Evolutionary conservation across 768 basidiomycete species (phyloP), one percentile per base, ranked within the genome.

Genomic region (Roridomyces roridus): DNA sequence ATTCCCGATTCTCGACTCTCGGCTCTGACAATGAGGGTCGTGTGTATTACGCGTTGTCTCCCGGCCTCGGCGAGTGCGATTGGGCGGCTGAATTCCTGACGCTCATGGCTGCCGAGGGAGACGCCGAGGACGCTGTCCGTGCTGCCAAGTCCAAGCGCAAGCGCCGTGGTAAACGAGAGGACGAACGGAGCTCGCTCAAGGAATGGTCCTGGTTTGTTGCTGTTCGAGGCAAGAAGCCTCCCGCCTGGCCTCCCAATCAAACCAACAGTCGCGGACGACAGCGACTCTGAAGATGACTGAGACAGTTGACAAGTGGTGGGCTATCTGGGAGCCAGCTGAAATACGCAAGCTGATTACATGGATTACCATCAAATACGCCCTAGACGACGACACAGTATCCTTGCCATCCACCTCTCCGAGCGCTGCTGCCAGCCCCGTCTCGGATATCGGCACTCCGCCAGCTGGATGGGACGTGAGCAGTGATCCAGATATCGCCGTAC

Each of bases 151-250:
- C 70, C 54, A 80, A 71, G 66, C 80, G 69, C 64, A 80, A 73
- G 65, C 74, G 69, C 25, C 74, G 68, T 51, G 67, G 68, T 24
- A 72, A 70, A 26, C 77, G 77, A 8, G 70, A 74, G 26, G 82
- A 83, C 14, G 83, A 86, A n/a, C 74, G 85, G n/a, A 67, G 69
- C 20, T 70, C 75, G 29, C 70, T 87, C 68, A 79, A 69, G 55
- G 78, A 82, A 28, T 94, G 91, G 91, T 77, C 84, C 1, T 91
- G 87, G 87, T 88, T 90, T 67, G 65, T 94, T n/a, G 85, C 82
- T 5, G 88, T 91, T 1, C 89, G 85, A 82, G 91, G 91, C 1
- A 82, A 71, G 70, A 80, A 73, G 57, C 84, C 85, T 18, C 53
- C 65, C 54, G 5, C 59, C 68, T 18, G 72, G 55, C 59, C 70